Evolutionary conservation across 1,139 yeast species (phyloP).

Genomic region (Zygoascus sp.): DNA sequence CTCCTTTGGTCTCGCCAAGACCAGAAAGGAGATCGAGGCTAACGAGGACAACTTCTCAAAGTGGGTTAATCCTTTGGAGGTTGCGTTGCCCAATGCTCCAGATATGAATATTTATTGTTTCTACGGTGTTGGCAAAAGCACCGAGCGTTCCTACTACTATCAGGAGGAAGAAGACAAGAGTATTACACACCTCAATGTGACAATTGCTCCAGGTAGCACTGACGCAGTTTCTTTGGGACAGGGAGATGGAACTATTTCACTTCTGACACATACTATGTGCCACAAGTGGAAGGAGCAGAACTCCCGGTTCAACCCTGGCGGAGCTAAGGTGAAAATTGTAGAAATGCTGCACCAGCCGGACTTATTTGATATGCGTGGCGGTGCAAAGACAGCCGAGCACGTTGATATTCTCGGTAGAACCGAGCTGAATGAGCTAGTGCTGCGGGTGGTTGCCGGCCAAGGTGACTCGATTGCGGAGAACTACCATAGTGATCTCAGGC

Average conservation of each 20-base stretch:
- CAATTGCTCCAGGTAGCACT: slow-evolving; percentile 57
- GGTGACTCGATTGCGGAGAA: slow-evolving; percentile 63
- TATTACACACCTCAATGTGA: slow-evolving; percentile 51
- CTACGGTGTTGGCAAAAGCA: slow-evolving; percentile 93
- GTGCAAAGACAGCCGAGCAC: slow-evolving; percentile 96
- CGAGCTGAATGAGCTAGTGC: slow-evolving; percentile 77
- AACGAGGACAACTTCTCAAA: slow-evolving; percentile 69
- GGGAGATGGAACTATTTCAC: slow-evolving; percentile 94
- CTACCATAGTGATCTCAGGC: slow-evolving; percentile 54
- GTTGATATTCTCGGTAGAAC: slow-evolving; percentile 95
- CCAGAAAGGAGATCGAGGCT: slow-evolving; percentile 50
- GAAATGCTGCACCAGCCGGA: slow-evolving; percentile 94
- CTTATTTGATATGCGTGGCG: slow-evolving; percentile 89
- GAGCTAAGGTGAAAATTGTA: slow-evolving; percentile 65
- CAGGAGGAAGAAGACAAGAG: slow-evolving; percentile 54
- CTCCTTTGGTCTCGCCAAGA: slow-evolving; percentile 70
- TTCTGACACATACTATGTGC: slow-evolving; percentile 72
- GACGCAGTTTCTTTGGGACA: slow-evolving; percentile 75
- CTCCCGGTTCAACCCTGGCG: slow-evolving; percentile 79
- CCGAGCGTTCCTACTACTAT: slow-evolving; percentile 88
- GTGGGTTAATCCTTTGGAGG: slow-evolving; percentile 94
- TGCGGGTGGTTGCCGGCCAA: slow-evolving; percentile 76
- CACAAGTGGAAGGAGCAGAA: slow-evolving; percentile 79
- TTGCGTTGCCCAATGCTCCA: slow-evolving; percentile 87
- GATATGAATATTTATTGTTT: slow-evolving; percentile 83